These are phyloP conservation scores for Ammopiptanthus mongolicus DNA, from an alignment of 306 rosid species.

Conservation along the genomic window DNA sequence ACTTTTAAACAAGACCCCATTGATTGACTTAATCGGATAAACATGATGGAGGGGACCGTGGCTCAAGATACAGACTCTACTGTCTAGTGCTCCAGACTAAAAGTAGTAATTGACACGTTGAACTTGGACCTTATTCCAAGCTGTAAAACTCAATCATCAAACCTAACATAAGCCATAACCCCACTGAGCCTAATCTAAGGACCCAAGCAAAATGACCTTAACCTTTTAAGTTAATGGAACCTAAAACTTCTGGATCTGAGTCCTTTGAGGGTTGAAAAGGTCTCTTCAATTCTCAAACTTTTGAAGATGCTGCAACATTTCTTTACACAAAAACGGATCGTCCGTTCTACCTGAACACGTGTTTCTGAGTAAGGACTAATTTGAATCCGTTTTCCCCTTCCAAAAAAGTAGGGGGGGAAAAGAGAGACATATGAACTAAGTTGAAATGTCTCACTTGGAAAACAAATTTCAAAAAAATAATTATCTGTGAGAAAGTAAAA, in stretches of 20 bases:
- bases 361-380: not conserved
- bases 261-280: constrained; percentile 9
- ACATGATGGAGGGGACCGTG: constrained; percentile 70
- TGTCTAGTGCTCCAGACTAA: constrained; percentile 37
- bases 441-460: not conserved
- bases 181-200: constrained; percentile 20
- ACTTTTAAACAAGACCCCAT: constrained; percentile 63
- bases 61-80: constrained; percentile 33
- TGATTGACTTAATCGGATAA: constrained; percentile 41
- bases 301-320: constrained; percentile 2
- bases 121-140: constrained; percentile 22
- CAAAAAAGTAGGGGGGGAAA: too few relatives aligned
- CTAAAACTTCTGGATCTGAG: constrained; percentile 16
- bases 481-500: not conserved
- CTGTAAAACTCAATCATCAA: constrained; percentile 26
- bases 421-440: not conserved
- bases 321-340: constrained; percentile 5
- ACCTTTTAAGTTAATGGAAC: not conserved
- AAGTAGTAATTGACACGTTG: constrained; percentile 37
- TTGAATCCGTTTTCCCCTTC: not conserved
- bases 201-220: constrained; percentile 7
- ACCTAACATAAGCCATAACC: constrained; percentile 24
- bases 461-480: too few relatives aligned
- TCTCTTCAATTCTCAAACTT: constrained; percentile 8
- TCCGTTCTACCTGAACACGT: not conserved